Conservation (phyloP, 2,329 filamentous ascomycete genomes). For the Raffaelea arxii region DNA sequence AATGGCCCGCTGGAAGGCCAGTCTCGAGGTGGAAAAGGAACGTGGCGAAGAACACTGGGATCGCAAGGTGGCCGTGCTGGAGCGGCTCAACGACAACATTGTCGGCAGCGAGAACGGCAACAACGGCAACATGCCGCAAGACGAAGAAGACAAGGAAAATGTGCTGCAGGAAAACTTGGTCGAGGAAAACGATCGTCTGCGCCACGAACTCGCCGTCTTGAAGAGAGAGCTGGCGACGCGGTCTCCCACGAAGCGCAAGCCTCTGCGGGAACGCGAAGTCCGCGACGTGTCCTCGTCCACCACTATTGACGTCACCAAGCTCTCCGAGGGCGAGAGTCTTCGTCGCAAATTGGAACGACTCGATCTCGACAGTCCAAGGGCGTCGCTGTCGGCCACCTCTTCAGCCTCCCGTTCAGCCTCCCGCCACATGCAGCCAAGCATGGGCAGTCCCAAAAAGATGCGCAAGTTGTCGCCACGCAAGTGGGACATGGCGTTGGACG, state of each 20-base stretch:
- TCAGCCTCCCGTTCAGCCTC: no score
- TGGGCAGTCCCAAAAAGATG: conserved; percentile 42
- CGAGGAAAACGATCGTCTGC: conserved; percentile 60
- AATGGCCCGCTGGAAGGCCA: conserved; percentile 70
- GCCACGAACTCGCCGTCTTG: conserved; percentile 53
- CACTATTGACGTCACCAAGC: neutral
- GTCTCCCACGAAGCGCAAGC: conserved; percentile 52
- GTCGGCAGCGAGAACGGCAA: conserved; percentile 11
- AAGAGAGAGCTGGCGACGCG: conserved; percentile 55
- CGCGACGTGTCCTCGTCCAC: conserved; percentile 15
- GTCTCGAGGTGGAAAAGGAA: conserved; percentile 69
- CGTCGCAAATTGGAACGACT: conserved; percentile 40
- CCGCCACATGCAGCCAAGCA: conserved; percentile 11
- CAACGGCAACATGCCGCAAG: conserved; percentile 29
- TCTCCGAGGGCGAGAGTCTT: conserved; percentile 21
- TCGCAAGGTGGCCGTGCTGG: conserved; percentile 60
- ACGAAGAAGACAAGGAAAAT: conserved; percentile 50
- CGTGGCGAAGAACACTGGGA: conserved; percentile 78
- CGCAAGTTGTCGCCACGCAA: conserved; percentile 36
- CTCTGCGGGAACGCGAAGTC: conserved; percentile 45
- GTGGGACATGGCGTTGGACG: conserved; percentile 32
- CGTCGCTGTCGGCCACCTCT: neutral
- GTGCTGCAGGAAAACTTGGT: conserved; percentile 54
- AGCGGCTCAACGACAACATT: conserved; percentile 24
- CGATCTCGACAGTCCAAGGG: conserved; percentile 27